phyloP scores from a whole-genome alignment of 805 yeast genomes.

The Saturnispora sanitii region DNA sequence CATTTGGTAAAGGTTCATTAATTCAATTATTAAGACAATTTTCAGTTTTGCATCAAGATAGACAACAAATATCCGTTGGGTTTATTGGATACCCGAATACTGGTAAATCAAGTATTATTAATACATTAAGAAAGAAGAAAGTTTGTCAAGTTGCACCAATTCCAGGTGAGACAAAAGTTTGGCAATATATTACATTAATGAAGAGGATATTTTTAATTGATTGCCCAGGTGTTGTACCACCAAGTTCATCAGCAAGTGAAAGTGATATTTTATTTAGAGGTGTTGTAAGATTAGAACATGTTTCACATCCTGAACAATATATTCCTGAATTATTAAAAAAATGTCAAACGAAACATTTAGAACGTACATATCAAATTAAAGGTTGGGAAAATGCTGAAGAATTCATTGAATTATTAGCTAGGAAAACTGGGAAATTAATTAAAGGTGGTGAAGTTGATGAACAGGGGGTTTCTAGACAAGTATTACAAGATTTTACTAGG shows the following conservation, averaged over 20 bases:
- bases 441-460: constrained; percentile 99
- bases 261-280: constrained; percentile 92
- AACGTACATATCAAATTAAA: constrained; percentile 87
- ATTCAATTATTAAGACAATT: constrained; percentile 91
- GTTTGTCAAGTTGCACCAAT: constrained; percentile 97
- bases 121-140: constrained; percentile 87
- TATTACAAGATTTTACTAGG: constrained; percentile 88
- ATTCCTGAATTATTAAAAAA: constrained; percentile 78
- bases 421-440: constrained; percentile 83
- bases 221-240: constrained; percentile 99
- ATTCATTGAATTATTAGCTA: constrained; percentile 82
- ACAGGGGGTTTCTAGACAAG: constrained; percentile 80
- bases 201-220: constrained; percentile 90
- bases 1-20: constrained; percentile 95
- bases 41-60: constrained; percentile 79
- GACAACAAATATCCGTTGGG: constrained; percentile 95
- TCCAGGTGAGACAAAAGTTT: constrained; percentile 97
- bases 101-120: constrained; percentile 94
- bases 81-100: constrained; percentile 96
- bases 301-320: constrained; percentile 88
- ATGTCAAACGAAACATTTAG: constrained; percentile 83
- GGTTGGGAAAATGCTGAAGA: constrained; percentile 80
- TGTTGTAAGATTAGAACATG: constrained; percentile 98
- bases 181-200: constrained; percentile 98
- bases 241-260: constrained; percentile 79